Percentiles rank a stretch among this genome's conserved stretches.
These are phyloP conservation scores for Aschersonia sp. DNA, from an alignment of 2,329 filamentous ascomycete species.

Conservation along the genomic window DNA sequence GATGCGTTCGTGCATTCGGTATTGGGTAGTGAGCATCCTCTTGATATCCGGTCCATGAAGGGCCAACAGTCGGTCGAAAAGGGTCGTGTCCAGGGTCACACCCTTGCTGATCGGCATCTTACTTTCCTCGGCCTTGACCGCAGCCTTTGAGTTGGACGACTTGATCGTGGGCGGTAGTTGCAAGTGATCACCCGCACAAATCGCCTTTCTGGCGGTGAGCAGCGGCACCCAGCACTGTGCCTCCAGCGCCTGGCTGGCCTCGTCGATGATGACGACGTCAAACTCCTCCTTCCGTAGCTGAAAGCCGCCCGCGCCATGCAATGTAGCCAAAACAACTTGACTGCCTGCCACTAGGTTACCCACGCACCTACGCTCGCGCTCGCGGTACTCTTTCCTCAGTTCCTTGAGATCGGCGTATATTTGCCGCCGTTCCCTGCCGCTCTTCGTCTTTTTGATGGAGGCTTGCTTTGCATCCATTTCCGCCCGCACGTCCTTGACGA, in stretches of 20 bases:
- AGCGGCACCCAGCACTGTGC: conserved; percentile 95
- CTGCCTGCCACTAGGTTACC: conserved; percentile 59
- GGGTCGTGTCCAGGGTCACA: conserved; percentile 66
- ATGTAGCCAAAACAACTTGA: conserved; percentile 79
- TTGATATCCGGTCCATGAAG: conserved; percentile 78
- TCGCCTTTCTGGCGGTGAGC: conserved; percentile 64
- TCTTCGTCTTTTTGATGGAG: conserved; percentile 75
- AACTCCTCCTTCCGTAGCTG: conserved; percentile 71
- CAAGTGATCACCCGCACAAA: conserved; percentile 87
- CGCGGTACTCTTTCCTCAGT: conserved; percentile 74
- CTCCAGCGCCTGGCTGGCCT: conserved; percentile 89
- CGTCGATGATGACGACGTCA: conserved; percentile 90
- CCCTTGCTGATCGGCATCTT: conserved; percentile 27
- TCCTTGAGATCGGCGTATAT: conserved; percentile 80
- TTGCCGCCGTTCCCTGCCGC: conserved; percentile 60
- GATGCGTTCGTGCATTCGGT: conserved; percentile 93
- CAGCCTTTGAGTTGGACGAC: conserved; percentile 44
- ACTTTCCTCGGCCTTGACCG: conserved; percentile 21
- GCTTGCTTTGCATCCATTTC: conserved; percentile 92
- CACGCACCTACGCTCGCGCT: conserved; percentile 73
- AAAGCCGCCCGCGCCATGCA: conserved; percentile 81
- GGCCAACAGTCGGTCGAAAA: conserved; percentile 78
- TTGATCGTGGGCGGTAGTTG: conserved; percentile 94
- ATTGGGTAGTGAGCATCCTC: conserved; percentile 90
- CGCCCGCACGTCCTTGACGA: conserved; percentile 77